Evolutionary conservation across 1,139 yeast genomes (phyloP), one percentile per base, ranked within the genome.

Genomic region (Candida buenavistaensis): DNA sequence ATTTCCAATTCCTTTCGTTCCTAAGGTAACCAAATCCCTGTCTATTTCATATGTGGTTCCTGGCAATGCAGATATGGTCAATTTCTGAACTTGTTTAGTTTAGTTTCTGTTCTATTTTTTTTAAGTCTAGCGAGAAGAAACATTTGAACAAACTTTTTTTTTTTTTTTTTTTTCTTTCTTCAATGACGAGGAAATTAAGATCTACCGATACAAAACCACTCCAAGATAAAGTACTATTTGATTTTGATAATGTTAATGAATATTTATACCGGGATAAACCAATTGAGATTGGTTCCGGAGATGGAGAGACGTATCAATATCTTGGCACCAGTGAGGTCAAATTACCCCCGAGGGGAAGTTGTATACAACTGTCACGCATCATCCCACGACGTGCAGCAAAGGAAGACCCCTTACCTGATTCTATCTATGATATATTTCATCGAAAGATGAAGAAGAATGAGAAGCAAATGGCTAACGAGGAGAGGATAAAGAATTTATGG

Each of bases 371-470:
- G 23, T 21, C 5, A 21, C 12, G n/a, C 5, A 11, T 21, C 8
- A 45, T 50, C 32, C 62, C 63, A 4, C 33, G 64, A 30, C 47
- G 48, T 31, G 26, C 33, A 3, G 37, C 57, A 8, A 55, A 29
- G 19, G 7, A 45, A 28, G 84, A 80, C 43, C 63, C 65, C 0
- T 57, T 83, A 12, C 45, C 55, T 0, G 84, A 80, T 40, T 59
- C 57, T 0, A 29, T 60, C 1, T 84, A 70, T 48, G 52, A 52
- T 2, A 47, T 62, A 0, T 81, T 78, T 47, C 90, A 83, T 52
- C 67, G 72, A 28, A 64, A 72, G 29, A 80, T 82, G 85, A 76
- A 73, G 41, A 76, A 78, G 36, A 83, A 80, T 39, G 95, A 85
- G 51, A 71, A 71, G 36, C 68, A 76, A 26, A 77, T 82, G 76